Base-by-base conservation (phyloP, 306 rosid species). In the Adenanthera pavonina region DNA sequence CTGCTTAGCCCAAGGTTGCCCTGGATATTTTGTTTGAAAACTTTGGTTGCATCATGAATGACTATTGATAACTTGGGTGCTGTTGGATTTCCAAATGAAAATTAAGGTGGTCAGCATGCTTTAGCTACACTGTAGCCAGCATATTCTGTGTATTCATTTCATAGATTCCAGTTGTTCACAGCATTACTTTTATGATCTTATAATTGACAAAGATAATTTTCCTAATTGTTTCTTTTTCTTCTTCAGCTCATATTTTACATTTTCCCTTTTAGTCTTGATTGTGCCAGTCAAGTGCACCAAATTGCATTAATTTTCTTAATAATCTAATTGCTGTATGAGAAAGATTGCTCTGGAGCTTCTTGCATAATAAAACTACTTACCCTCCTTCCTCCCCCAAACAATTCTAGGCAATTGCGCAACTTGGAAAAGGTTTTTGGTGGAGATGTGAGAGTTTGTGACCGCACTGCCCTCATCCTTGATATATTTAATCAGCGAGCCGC, bases 401-500 rank as follows among this genome's bases (percentile, higher is more conserved):
- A 78, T 81, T 69, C 48, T 81, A 95, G 98, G 92, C 99, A 92
- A 87, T 78, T 95, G 85, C 93, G 94, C 77, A 95, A 95, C 86
- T 84, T 95, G 91, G 99, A 93, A 85, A 93, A 93, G 92, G 79
- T 84, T 72, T 95, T 95, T 86, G 98, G 99, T 68, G 96, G 96
- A 80, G 92, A 92, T 77, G 94, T 93, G 77, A 95, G 99, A 91
- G 98, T 95, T 84, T 92, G 99, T 75, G 99, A 95, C 83, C 94
- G 94, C 82, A 92, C 97, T 81, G 93, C 98, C 53, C 92, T 95
- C 72, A 91, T 95, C 88, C 96, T 95, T 78, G 97, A 95, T 84
- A 95, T 89, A 82, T 95, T 95, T 66, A 95, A 95, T 81, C 99
- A 95, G 89, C 90, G 99, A 84, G 99, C 99, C 14, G 97, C 99